Evolutionary conservation across 352 stramenopile species (phyloP), one percentile per base, ranked within the genome.

Genomic region (Paralagenidium karlingii): DNA sequence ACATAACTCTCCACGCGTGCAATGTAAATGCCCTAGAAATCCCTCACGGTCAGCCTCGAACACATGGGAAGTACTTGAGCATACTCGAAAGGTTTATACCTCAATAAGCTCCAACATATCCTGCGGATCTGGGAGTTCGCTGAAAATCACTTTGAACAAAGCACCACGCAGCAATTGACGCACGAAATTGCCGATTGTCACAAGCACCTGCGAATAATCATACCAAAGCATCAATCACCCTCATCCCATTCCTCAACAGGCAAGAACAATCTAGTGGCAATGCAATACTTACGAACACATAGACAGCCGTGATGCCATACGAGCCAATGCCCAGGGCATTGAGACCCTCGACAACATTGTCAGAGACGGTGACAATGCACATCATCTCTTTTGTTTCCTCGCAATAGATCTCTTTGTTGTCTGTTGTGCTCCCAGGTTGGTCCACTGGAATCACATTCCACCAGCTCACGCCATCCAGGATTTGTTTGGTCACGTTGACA

Each of bases 221-320:
- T 10, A 27, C 8, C 18, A 16, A 28, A 38, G 1, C n/a, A 9
- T 43, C 3, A n/a, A n/a, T n/a, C n/a, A n/a, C n/a, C n/a, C n/a
- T n/a, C n/a, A n/a, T n/a, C n/a, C n/a, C n/a, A n/a, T n/a, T n/a
- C n/a, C n/a, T n/a, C 26, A 15, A 34, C 8, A 42, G 15, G 3
- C 44, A 1, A 29, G 13, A 10, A 8, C 4, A 18, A 5, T 0
- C 9, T 26, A 36, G 38, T 42, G n/a, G n/a, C n/a, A n/a, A n/a
- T n/a, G n/a, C n/a, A n/a, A n/a, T n/a, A n/a, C n/a, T n/a, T n/a
- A 93, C 79, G 38, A 93, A 93, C 38, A 91, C 51, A 51, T 93
- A 93, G 26, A 86, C 69, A 0, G 79, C 79, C 3, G 75, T 87
- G 50, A 91, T 63, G 18, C 79, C 79, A 30, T 93, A 93, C 32